Conservation (phyloP, 176 grass and related monocot species). For the Avena insularis region DNA sequence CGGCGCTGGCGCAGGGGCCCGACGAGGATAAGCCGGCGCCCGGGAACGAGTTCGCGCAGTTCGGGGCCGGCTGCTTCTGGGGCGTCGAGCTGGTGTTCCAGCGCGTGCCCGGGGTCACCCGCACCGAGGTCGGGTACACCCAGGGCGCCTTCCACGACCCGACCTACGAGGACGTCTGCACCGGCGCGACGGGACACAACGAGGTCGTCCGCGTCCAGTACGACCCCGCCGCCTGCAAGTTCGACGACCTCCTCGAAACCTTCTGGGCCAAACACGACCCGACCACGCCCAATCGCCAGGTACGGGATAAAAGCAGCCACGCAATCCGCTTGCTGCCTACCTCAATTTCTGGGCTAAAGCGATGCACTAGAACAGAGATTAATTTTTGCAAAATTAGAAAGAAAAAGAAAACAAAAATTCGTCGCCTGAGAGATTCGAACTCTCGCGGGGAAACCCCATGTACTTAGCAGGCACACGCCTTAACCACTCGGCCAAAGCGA, state of each 20-base stretch:
- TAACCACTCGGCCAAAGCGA: slow-evolving; percentile 71
- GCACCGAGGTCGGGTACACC: slow-evolving; percentile 93
- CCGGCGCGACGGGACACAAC: slow-evolving; percentile 76
- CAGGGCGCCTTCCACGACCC: slow-evolving; percentile 90
- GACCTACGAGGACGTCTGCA: slow-evolving; percentile 92
- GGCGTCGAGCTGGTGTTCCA: slow-evolving; percentile 95
- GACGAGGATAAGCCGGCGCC: slow-evolving; percentile 85
- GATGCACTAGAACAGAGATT: not conserved
- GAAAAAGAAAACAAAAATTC: not conserved
- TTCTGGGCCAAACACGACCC: slow-evolving; percentile 92
- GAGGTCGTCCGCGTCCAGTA: slow-evolving; percentile 97
- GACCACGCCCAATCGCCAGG: slow-evolving; percentile 90
- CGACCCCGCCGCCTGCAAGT: slow-evolving; percentile 77
- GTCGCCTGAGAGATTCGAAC: slow-evolving; percentile 89
- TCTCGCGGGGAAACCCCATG: slow-evolving; percentile 94
- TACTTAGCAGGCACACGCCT: slow-evolving; percentile 99
- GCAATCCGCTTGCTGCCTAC: not conserved
- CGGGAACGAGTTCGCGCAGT: slow-evolving; percentile 84
- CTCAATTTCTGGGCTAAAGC: not conserved
- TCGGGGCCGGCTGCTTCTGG: slow-evolving; percentile 98
- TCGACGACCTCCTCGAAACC: slow-evolving; percentile 74
- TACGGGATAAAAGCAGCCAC: slow-evolving; percentile 16
- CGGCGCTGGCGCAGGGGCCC: slow-evolving; percentile 83
- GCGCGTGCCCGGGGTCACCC: slow-evolving; percentile 80
- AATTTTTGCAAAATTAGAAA: not conserved